Evolutionary conservation across 345 rosid genomes (phyloP).

Genomic region (Acer campestre): DNA sequence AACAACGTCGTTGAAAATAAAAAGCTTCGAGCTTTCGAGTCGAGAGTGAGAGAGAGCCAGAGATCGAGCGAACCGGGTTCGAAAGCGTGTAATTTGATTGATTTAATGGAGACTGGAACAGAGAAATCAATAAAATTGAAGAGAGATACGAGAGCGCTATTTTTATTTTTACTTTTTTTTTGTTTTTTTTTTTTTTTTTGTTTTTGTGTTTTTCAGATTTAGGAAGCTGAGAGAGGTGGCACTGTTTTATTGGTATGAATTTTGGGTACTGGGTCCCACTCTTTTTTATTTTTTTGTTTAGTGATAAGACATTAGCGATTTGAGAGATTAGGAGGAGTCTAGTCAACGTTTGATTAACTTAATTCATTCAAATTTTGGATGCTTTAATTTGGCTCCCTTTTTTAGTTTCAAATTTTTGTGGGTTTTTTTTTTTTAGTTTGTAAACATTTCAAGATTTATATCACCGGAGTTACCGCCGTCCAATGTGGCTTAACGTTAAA

Average conservation of each 20-base stretch:
- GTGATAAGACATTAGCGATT: background rate
- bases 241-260: background rate
- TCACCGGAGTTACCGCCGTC: no score
- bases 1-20: background rate
- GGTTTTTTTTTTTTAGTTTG: no score
- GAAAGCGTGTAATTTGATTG: background rate
- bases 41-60: background rate
- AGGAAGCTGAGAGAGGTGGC: background rate
- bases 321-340: background rate
- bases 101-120: background rate
- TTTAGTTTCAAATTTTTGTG: no score
- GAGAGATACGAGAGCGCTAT: background rate
- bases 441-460: no score
- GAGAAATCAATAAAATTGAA: background rate
- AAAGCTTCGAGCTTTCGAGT: background rate
- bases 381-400: background rate
- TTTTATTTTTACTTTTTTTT: background rate
- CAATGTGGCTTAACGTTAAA: no score
- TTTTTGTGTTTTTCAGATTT: background rate
- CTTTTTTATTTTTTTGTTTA: background rate
- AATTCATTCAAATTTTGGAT: background rate
- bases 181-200: background rate
- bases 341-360: background rate
- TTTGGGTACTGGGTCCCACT: conserved; percentile 9
- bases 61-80: background rate